Conservation (phyloP, 441 rosid genomes). For the Jatropha multifida region DNA sequence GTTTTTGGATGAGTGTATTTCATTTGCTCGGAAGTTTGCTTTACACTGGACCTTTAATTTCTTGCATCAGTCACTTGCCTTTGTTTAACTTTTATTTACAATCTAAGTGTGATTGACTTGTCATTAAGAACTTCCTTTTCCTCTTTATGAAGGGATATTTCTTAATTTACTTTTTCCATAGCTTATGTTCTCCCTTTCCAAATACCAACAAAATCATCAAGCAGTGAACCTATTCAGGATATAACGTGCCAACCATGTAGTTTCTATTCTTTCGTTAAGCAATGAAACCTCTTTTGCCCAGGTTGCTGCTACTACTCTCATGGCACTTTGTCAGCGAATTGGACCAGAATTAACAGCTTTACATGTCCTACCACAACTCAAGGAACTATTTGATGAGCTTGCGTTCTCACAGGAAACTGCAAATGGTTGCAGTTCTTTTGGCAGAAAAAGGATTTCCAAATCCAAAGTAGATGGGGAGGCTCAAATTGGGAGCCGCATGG, state of each 20-base stretch:
- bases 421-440: constrained; percentile 45
- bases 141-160: constrained; percentile 1
- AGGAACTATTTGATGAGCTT: constrained; percentile 88
- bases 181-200: neutral
- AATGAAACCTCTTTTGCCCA: constrained; percentile 32
- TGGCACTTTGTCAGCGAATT: constrained; percentile 80
- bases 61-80: neutral
- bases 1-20: neutral
- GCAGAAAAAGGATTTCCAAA: constrained; percentile 44
- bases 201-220: too few relatives aligned
- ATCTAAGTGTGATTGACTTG: constrained; percentile 8
- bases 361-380: constrained; percentile 90
- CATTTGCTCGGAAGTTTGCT: neutral
- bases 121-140: neutral
- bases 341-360: constrained; percentile 87
- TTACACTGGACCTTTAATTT: neutral
- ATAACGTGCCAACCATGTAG: constrained; percentile 10
- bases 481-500: constrained; percentile 79
- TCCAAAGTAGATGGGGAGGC: constrained; percentile 52
- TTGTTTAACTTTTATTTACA: constrained; percentile 5
- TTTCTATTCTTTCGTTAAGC: constrained; percentile 12
- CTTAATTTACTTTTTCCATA: neutral
- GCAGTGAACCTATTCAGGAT: neutral
- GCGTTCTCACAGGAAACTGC: constrained; percentile 81
- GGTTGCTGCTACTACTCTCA: constrained; percentile 79